Percentiles rank a stretch among this genome's conserved stretches.
phyloP scores from a whole-genome alignment of 2,329 filamentous ascomycete genomes.

The Pyrenochaeta sp. region DNA sequence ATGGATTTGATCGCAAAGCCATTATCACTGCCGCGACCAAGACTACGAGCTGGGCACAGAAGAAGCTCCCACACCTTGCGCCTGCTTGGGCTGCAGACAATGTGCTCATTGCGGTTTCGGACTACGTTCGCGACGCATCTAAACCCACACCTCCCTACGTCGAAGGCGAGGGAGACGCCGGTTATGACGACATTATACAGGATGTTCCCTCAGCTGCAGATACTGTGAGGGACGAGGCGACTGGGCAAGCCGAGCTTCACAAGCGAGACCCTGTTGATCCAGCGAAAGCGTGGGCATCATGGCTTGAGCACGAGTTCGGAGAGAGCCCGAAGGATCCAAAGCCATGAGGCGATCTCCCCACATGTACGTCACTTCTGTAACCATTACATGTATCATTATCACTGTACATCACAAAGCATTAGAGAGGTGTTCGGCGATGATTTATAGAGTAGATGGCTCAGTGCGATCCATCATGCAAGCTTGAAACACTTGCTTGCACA shows the following conservation, averaged over 20 bases:
- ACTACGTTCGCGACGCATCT: slow-evolving; percentile 27
- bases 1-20: slow-evolving; percentile 31
- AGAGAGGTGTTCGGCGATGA: slow-evolving; percentile 15
- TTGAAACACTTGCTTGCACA: no score
- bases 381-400: slow-evolving; percentile 13
- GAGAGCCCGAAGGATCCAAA: slow-evolving; percentile 29
- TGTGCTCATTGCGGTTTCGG: slow-evolving; percentile 39
- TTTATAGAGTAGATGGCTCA: no score
- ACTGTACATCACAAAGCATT: slow-evolving; percentile 13
- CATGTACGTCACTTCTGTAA: slow-evolving; percentile 1
- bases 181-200: slow-evolving; percentile 11
- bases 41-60: slow-evolving; percentile 19
- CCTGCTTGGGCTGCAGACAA: slow-evolving; percentile 44
- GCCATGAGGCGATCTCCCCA: slow-evolving; percentile 5
- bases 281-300: slow-evolving; percentile 34
- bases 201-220: not conserved
- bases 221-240: not conserved
- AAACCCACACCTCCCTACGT: slow-evolving; percentile 3
- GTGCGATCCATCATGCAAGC: not conserved
- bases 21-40: slow-evolving; percentile 30
- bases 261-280: slow-evolving; percentile 3
- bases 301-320: slow-evolving; percentile 39
- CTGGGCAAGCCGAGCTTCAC: not conserved
- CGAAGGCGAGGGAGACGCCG: slow-evolving; percentile 4
- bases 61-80: slow-evolving; percentile 19